A percentile compares a stretch with the other conserved stretches of the same genome.
phyloP scores from a whole-genome alignment of 2,329 filamentous ascomycete genomes.

The Aspergillus fischeri region DNA sequence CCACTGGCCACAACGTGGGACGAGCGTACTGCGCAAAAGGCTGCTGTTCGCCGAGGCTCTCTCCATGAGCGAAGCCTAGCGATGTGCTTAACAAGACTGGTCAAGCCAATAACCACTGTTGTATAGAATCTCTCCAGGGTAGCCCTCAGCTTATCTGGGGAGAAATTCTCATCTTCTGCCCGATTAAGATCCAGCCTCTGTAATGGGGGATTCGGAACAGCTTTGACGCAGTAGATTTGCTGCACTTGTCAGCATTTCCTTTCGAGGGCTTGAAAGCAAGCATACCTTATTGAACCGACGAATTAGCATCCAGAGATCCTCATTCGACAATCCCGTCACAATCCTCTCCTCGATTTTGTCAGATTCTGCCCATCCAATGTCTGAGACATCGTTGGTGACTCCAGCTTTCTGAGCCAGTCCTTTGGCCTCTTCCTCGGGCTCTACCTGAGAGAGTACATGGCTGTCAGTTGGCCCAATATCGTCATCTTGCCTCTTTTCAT shows the following conservation, averaged over 20 bases:
- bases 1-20: neutral
- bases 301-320: slow-evolving; percentile 69
- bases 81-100: slow-evolving; percentile 68
- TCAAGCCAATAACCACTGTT: slow-evolving; percentile 66
- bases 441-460: slow-evolving; percentile 12
- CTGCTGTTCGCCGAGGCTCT: slow-evolving; percentile 63
- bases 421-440: slow-evolving; percentile 12
- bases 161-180: slow-evolving; percentile 77
- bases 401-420: slow-evolving; percentile 14
- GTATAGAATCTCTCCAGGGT: slow-evolving; percentile 79
- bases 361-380: slow-evolving; percentile 12
- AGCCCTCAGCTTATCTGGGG: slow-evolving; percentile 73
- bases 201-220: slow-evolving; percentile 54
- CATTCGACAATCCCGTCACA: slow-evolving; percentile 65
- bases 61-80: slow-evolving; percentile 74
- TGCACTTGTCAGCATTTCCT: slow-evolving; percentile 21
- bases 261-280: neutral
- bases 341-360: slow-evolving; percentile 40
- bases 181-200: slow-evolving; percentile 74
- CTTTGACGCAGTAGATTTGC: slow-evolving; percentile 69
- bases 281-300: slow-evolving; percentile 70
- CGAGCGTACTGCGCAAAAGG: slow-evolving; percentile 54
- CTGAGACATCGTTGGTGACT: slow-evolving; percentile 6
- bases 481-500: slow-evolving; percentile 43
- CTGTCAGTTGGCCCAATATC: slow-evolving; percentile 12